Evolutionary conservation across 2,329 filamentous ascomycete genomes (phyloP), one percentile per base, ranked within the genome.

Genomic region (Cytospora mali): DNA sequence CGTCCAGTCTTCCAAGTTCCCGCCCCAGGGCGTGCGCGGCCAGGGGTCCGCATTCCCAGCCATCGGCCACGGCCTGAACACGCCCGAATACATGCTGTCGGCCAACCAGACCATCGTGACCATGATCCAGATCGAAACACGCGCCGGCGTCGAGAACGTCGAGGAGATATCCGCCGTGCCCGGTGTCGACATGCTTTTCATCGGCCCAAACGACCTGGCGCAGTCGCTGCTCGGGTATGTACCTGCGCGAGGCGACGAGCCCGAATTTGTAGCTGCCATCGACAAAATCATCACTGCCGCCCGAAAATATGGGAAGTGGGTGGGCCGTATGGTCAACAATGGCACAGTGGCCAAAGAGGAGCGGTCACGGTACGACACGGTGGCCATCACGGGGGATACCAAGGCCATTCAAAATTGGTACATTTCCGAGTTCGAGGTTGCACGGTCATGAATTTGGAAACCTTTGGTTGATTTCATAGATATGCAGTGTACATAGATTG

Each of bases 401-500:
- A 78, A 77, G 69, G 79, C 80, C 0, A 78, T 82, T 57, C 80
- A 81, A 64, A 81, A 80, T 62, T 81, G 79, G 79, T 82, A 81
- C 65, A 77, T 71, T 1, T 60, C 72, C 1, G 76, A 79, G 69
- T 71, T 78, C 58, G 70, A 76, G 2, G 66, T 76, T 67, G 77
- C 76, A 16, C 69, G 75, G 21, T 77, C 72, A 66, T 75, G 57
- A 58, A n/a, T n/a, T n/a, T n/a, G n/a, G n/a, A n/a, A n/a, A n/a
- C n/a, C n/a, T n/a, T n/a, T n/a, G n/a, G n/a, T n/a, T n/a, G n/a
- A n/a, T n/a, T n/a, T n/a, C n/a, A n/a, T n/a, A n/a, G n/a, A n/a
- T n/a, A n/a, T n/a, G n/a, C n/a, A n/a, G n/a, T n/a, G n/a, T n/a
- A n/a, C n/a, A n/a, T n/a, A n/a, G n/a, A n/a, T n/a, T n/a, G n/a